Conservation (phyloP, 331 rosid genomes). For the Malus hybrid region DNA sequence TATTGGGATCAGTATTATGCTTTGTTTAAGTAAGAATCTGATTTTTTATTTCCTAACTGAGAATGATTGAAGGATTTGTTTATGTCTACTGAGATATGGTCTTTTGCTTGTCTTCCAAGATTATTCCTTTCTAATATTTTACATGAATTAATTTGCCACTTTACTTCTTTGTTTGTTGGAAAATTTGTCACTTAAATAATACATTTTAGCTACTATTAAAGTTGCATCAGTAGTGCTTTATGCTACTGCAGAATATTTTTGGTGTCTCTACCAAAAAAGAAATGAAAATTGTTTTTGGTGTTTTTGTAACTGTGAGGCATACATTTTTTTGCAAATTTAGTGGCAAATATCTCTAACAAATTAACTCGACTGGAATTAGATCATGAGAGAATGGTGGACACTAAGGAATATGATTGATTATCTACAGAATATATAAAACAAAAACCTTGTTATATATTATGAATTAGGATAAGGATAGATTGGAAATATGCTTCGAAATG, state of each 20-base stretch:
- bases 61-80: slow-evolving; percentile 36
- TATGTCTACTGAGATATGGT: slow-evolving; percentile 43
- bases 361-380: background rate
- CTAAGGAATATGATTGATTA: slow-evolving; percentile 14
- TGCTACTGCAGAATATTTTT: background rate
- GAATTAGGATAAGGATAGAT: slow-evolving; percentile 25
- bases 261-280: too few relatives aligned
- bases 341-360: too few relatives aligned
- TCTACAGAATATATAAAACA: slow-evolving; percentile 15
- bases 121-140: slow-evolving; percentile 21
- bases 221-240: background rate
- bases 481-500: slow-evolving; percentile 13
- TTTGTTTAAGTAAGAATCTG: slow-evolving; percentile 2
- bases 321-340: too few relatives aligned
- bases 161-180: background rate
- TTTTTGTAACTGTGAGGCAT: too few relatives aligned
- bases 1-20: slow-evolving; percentile 24
- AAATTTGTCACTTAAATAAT: background rate
- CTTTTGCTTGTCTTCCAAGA: slow-evolving; percentile 34
- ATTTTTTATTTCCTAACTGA: slow-evolving; percentile 18
- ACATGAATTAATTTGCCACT: background rate
- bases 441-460: background rate
- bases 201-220: background rate
- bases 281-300: too few relatives aligned
- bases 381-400: background rate